Evolutionary conservation across 176 grass and related monocot species (phyloP).

Genomic region (Echinochloa phyllopogon): DNA sequence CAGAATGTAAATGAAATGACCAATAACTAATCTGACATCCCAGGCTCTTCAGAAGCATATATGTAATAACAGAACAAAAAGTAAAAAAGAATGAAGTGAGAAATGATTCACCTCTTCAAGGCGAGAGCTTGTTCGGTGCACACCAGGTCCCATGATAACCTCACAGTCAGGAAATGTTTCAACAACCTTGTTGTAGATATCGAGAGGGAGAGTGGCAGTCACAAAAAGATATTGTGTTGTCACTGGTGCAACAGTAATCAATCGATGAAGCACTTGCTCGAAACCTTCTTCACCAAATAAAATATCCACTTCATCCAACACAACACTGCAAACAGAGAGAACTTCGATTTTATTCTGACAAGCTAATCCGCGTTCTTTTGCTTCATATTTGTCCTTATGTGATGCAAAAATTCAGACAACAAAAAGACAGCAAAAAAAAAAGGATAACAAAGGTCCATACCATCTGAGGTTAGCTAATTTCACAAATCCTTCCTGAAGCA

Average conservation of each 20-base stretch:
- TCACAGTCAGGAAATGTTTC: slow-evolving; percentile 90
- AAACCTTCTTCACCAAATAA: slow-evolving; percentile 89
- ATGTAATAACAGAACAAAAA: background rate
- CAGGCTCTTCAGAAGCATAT: background rate
- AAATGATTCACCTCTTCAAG: slow-evolving; percentile 80
- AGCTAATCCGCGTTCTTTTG: background rate
- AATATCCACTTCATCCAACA: slow-evolving; percentile 94
- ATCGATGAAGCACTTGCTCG: slow-evolving; percentile 82
- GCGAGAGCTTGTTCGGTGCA: slow-evolving; percentile 87
- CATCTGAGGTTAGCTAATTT: slow-evolving; percentile 80
- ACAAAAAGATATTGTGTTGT: slow-evolving; percentile 90
- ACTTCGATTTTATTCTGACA: background rate
- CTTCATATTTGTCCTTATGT: background rate
- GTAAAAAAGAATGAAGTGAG: background rate
- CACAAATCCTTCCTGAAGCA: slow-evolving; percentile 82
- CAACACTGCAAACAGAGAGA: slow-evolving; percentile 58
- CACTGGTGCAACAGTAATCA: slow-evolving; percentile 76
- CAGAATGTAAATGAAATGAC: background rate
- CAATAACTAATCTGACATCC: background rate
- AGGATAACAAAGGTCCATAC: slow-evolving; percentile 44
- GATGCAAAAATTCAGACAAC: slow-evolving; percentile 15
- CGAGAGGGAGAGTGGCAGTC: slow-evolving; percentile 86
- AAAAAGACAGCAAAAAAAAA: background rate
- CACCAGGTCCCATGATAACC: slow-evolving; percentile 87
- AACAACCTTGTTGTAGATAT: slow-evolving; percentile 93